Evolutionary conservation across 129 eudicot genomes (phyloP), one percentile per base, ranked within the genome.

Genomic region (Deinandra increscens): DNA sequence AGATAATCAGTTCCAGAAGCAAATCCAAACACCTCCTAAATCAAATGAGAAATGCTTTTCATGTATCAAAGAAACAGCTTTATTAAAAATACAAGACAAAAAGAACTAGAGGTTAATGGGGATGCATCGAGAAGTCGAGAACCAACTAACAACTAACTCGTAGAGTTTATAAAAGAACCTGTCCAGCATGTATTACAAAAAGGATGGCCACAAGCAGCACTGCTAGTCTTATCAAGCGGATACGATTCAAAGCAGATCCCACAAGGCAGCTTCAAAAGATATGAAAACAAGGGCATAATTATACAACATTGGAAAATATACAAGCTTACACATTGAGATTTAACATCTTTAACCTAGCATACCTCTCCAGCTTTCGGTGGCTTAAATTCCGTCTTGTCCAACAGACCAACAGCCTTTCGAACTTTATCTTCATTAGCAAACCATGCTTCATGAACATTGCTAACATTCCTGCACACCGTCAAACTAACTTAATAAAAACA

Each of bases 341-440:
- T 6, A 46, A 64, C 45, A 60, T 43, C 41, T 44, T 48, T 38
- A n/a, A 55, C 34, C 58, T 54, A 45, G 72, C 74, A 75, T 80
- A 87, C 99, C 74, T 87, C 87, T 75, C 80, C 71, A 54, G 73
- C 60, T 75, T 75, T 79, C 56, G 86, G 75, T 59, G 71, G 64
- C 50, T 70, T 68, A 22, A 77, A 62, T 34, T 74, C 71, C 31
- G 77, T 77, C 44, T 76, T 78, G 39, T 85, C 94, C 75, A 87
- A 69, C 42, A 93, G 19, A 13, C 99, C 97, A 80, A 89, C 93
- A 43, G 90, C 85, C 74, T 81, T 83, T 13, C 97, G 86, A 29
- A 94, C 99, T 60, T 74, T 60, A 53, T 89, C 97, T 77, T 94
- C 99, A 74, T 94, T 84, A 63, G 96, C 87, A 85, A 94, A 94